These are phyloP conservation scores for Fusarium decemcellulare DNA, from an alignment of 2,329 filamentous ascomycete species.

Conservation along the genomic window DNA sequence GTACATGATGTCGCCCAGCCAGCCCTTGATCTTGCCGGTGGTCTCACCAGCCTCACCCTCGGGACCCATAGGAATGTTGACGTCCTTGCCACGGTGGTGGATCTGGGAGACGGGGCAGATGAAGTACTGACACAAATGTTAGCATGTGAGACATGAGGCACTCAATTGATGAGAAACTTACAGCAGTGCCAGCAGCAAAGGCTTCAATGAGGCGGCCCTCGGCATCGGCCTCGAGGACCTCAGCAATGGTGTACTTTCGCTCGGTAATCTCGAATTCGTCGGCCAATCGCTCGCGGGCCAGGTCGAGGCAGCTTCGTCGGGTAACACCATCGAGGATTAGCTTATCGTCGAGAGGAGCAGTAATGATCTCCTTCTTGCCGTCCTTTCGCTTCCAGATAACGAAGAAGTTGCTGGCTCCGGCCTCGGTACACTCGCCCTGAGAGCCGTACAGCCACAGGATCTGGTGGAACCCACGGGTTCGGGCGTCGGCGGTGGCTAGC, in stretches of 20 bases:
- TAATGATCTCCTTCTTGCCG: conserved; percentile 77
- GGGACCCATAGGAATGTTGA: conserved; percentile 72
- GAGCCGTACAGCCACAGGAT: conserved; percentile 93
- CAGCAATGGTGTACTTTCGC: conserved; percentile 84
- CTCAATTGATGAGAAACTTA: conserved; percentile 61
- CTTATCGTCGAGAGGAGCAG: conserved; percentile 85
- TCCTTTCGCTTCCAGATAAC: conserved; percentile 76
- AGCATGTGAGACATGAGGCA: conserved; percentile 23
- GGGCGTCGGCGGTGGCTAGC: conserved; percentile 82
- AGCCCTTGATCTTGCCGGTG: conserved; percentile 75
- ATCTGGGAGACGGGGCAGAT: conserved; percentile 78
- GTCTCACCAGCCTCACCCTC: conserved; percentile 65
- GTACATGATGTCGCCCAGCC: conserved; percentile 82
- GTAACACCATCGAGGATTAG: conserved; percentile 93
- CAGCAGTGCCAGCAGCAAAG: conserved; percentile 89
- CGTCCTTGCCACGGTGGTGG: conserved; percentile 75
- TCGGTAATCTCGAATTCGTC: conserved; percentile 80
- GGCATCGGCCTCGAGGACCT: conserved; percentile 78
- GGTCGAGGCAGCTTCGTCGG: conserved; percentile 82
- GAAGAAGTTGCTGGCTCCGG: conserved; percentile 94
- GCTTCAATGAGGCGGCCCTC: conserved; percentile 87
- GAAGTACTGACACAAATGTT: conserved; percentile 69
- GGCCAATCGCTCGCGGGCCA: conserved; percentile 75
- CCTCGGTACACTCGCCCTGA: conserved; percentile 86
- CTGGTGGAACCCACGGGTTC: conserved; percentile 83